Conservation (phyloP, 2,329 filamentous ascomycete genomes). For the Saccharata proteae region DNA sequence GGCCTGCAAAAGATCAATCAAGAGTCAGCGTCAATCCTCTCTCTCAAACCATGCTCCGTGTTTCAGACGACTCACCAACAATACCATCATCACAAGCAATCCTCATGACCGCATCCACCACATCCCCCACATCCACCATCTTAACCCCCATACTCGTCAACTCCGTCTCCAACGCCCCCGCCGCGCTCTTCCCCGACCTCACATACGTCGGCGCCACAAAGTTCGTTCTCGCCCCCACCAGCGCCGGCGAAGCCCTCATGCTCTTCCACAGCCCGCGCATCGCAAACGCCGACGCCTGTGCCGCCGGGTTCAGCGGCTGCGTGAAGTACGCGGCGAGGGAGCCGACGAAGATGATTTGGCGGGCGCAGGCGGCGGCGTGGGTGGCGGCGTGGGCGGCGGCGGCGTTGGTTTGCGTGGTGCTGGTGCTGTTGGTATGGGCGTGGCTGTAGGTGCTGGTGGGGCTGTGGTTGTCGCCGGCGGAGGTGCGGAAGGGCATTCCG, state of each 20-base stretch:
- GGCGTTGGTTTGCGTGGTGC: neutral
- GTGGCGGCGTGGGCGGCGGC: conserved; percentile 3
- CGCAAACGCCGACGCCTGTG: conserved; percentile 13
- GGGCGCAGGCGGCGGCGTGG: conserved; percentile 2
- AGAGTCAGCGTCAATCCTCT: too few species aligned
- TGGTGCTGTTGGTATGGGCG: neutral
- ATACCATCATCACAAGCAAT: conserved; percentile 11
- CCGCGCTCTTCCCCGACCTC: conserved; percentile 1
- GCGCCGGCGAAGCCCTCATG: neutral
- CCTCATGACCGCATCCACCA: conserved; percentile 9
- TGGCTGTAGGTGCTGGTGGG: conserved; percentile 3
- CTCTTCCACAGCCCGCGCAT: conserved; percentile 11
- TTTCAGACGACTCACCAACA: conserved; percentile 8
- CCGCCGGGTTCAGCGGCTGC: conserved; percentile 7
- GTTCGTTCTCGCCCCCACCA: conserved; percentile 1
- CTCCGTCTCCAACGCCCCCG: conserved; percentile 1
- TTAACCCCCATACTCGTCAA: conserved; percentile 8
- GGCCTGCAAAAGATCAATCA: too few species aligned
- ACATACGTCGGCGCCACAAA: conserved; percentile 10
- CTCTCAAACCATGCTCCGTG: too few species aligned
- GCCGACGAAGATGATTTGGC: conserved; percentile 11
- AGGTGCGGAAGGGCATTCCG: too few species aligned
- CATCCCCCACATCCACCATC: conserved; percentile 12
- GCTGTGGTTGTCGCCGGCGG: conserved; percentile 2
- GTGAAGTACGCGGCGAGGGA: conserved; percentile 13